Evolutionary conservation across 2,329 filamentous ascomycete genomes (phyloP), one percentile per base, ranked within the genome.

Genomic region (Talaromyces sp.): DNA sequence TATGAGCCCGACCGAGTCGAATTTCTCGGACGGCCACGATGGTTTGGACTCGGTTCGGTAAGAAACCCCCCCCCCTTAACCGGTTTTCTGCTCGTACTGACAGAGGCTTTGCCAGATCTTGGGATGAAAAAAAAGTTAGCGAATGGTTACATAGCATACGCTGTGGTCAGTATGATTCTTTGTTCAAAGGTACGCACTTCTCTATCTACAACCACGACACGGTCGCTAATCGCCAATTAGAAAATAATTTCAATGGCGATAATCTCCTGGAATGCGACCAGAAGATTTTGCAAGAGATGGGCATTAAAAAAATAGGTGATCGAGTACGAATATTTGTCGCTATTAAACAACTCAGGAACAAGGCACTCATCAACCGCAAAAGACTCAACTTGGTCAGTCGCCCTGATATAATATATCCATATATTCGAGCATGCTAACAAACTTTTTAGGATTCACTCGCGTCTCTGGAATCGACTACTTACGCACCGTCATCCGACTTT

Each of bases 231-330:
- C 31, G 17, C 10, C 24, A 9, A 56, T 27, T 63, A 85, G 83
- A 87, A 72, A 96, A 99, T 75, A 91, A 98, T 75, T 97, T 99
- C 80, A 99, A 95, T 72, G 95, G 95, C 69, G 92, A 97, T 78
- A 97, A 96, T 72, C 81, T 99, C 51, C 83, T 99, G 67, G 95
- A 99, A 77, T 93, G 97, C 82, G 95, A 99, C 76, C 96, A 96
- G 80, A 89, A 92, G 59, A 91, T 96, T 46, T 82, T 99, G 64
- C 96, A 96, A 76, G 95, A 99, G 75, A 96, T 99, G 86, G 95
- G 95, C 50, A 93, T 99, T 68, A 96, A 96, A 68, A 99, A 98
- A 77, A 90, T 99, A 65, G 95, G 95, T 65, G 95, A 99, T 75
- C 88, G 95, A 58, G 93, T 99, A 38, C 90, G 93, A 64, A 88